Base-by-base conservation (phyloP, 2,329 filamentous ascomycete species). In the Bipolaris sorokiniana region DNA sequence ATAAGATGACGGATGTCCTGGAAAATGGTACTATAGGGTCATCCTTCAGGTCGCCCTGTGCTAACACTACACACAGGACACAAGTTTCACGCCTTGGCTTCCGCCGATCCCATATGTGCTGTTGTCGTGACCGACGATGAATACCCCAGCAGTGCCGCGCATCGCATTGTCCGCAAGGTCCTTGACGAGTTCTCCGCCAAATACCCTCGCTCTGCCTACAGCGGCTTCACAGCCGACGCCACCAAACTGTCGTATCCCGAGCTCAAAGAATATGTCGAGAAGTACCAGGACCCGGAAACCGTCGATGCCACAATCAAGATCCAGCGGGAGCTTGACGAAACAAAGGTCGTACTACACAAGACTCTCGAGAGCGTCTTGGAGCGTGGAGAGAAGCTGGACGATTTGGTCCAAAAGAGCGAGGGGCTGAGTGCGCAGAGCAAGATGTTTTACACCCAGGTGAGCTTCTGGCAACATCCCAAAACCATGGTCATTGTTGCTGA, bases 331-430 rank as follows among this genome's bases (percentile, higher is more conserved):
- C 84, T 99, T 60, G 93, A 98, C 73, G 93, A 97, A 83, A 98
- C 94, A 59, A 98, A 97, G 85, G 93, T 96, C 73, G 89, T 97
- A 58, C 83, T 99, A 69, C 92, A 98, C 81, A 96, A 98, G 86
- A 97, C 95, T 42, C 97, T 97, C 70, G 90, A 96, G 81, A 90
- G 87, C 71, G 88, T 89, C 46, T 78, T 97, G 71, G 89, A 97
- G 82, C 86, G 95, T 61, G 95, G 93, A 40, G 93, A 98, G 86
- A 98, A 97, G 85, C 92, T 99, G 67, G 94, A 98, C 74, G 91
- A 90, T 69, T 80, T 99, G 68, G 94, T 98, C 44, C 88, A 89
- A 63, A 98, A 98, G 86, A 96, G 91, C 71, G 92, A 97, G 69
- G 91, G 89, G 11, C 79, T 99, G 71, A 96, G 91, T 78, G 86